Percentiles rank a stretch among this genome's conserved stretches.
Conservation (phyloP, 495 filamentous ascomycete genomes). For the Trichoderma virens region DNA sequence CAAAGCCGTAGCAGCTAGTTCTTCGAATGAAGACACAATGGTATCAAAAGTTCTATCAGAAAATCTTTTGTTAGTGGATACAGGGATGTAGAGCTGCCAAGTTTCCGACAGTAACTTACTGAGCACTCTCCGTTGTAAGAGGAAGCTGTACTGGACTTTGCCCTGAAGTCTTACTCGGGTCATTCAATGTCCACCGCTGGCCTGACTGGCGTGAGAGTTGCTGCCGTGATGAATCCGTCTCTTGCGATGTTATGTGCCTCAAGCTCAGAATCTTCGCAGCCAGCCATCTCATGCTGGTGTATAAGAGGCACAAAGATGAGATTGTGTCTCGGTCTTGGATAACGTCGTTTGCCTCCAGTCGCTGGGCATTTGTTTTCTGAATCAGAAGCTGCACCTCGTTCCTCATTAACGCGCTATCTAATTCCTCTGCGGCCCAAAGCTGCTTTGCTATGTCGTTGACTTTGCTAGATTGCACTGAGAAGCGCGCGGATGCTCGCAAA, state of each 20-base stretch:
- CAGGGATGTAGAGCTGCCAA: neutral
- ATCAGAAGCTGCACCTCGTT: constrained; percentile 66
- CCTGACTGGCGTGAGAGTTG: constrained; percentile 40
- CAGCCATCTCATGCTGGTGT: constrained; percentile 98
- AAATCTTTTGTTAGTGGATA: neutral
- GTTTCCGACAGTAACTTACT: constrained; percentile 36
- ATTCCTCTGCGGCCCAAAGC: constrained; percentile 48
- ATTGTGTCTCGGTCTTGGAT: constrained; percentile 85
- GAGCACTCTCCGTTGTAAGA: constrained; percentile 76
- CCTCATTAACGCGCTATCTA: constrained; percentile 38
- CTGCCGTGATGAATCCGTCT: constrained; percentile 43
- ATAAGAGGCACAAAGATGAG: constrained; percentile 73
- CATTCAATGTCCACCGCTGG: constrained; percentile 77
- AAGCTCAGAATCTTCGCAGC: constrained; percentile 68
- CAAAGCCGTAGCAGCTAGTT: constrained; percentile 67
- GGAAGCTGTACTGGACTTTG: constrained; percentile 70
- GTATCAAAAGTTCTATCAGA: constrained; percentile 66
- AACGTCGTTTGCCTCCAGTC: constrained; percentile 67
- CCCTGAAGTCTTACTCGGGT: constrained; percentile 38
- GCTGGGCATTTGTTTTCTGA: constrained; percentile 50
- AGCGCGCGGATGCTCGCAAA: constrained; percentile 64
- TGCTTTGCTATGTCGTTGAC: constrained; percentile 57
- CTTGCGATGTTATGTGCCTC: constrained; percentile 59
- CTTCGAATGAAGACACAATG: constrained; percentile 69
- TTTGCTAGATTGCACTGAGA: constrained; percentile 58